Evolutionary conservation across 1,139 yeast species (phyloP).

Genomic region (Diutina ranongensis): DNA sequence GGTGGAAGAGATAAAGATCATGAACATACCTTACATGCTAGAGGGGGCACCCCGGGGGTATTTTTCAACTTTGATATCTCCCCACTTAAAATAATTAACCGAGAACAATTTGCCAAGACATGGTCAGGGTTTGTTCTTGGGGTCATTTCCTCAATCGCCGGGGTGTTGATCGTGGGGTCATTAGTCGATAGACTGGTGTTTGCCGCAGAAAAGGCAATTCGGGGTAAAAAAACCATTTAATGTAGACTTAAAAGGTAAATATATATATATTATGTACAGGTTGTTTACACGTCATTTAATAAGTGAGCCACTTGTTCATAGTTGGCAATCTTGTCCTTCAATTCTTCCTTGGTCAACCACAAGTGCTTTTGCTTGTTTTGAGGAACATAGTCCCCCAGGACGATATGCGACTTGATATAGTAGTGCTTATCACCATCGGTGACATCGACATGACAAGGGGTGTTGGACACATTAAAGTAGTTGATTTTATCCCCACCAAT

Average conservation of each 20-base stretch:
- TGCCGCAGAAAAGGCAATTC: conserved; percentile 75
- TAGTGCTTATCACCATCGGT: conserved; percentile 37
- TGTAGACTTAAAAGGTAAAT: not conserved
- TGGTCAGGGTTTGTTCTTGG: conserved; percentile 84
- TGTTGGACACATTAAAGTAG: conserved; percentile 81
- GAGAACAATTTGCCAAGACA: conserved; percentile 65
- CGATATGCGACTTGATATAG: conserved; percentile 75
- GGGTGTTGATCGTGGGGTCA: conserved; percentile 87
- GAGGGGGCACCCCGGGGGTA: conserved; percentile 88
- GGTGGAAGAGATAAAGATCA: conserved; percentile 93
- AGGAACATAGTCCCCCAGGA: conserved; percentile 75
- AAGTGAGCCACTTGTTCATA: conserved; percentile 42
- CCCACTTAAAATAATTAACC: conserved; percentile 83
- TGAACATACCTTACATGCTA: conserved; percentile 71
- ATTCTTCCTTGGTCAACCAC: conserved; percentile 83
- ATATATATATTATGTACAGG: conserved; percentile 1
- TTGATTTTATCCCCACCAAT: conserved; percentile 71
- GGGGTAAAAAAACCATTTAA: conserved; percentile 52
- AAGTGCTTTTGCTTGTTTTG: conserved; percentile 30
- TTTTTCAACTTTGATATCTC: conserved; percentile 84
- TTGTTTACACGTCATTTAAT: conserved; percentile 30
- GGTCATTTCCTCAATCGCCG: conserved; percentile 83
- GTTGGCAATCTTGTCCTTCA: conserved; percentile 44
- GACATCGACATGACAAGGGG: conserved; percentile 66
- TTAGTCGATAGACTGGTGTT: conserved; percentile 78